phyloP scores from a whole-genome alignment of 164 flowering plant genomes.

The Echeveria elegans region DNA sequence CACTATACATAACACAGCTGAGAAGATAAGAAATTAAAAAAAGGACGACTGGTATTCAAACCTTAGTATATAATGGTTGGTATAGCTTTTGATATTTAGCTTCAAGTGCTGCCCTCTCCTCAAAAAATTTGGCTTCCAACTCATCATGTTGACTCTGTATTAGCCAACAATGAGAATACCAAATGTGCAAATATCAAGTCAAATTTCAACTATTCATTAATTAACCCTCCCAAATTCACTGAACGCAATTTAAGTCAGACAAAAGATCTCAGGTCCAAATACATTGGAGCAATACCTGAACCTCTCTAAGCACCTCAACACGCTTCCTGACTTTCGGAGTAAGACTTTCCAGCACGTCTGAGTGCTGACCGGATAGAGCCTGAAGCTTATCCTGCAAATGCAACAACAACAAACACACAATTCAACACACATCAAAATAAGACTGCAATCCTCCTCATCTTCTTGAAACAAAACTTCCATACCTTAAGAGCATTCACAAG shows the following conservation, averaged over 20 bases:
- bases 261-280: too few relatives aligned
- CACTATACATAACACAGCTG: background rate
- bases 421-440: too few relatives aligned
- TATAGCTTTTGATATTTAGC: constrained; percentile 40
- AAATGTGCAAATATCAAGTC: too few relatives aligned
- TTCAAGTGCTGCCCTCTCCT: constrained; percentile 41
- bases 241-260: too few relatives aligned
- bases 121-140: constrained; percentile 40
- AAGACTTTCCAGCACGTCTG: constrained; percentile 47
- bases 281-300: too few relatives aligned
- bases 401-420: background rate
- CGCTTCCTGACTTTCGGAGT: constrained; percentile 55
- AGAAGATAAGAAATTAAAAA: background rate
- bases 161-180: background rate
- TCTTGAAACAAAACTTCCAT: too few relatives aligned
- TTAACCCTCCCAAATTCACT: too few relatives aligned
- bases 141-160: constrained; percentile 34
- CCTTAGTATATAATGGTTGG: constrained; percentile 33
- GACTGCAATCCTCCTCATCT: too few relatives aligned
- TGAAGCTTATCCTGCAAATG: constrained; percentile 54
- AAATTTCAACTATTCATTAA: background rate
- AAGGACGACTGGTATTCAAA: background rate
- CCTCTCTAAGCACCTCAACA: constrained; percentile 56
- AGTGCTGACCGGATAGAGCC: constrained; percentile 50
- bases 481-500: constrained; percentile 66